A percentile compares a stretch with the other conserved stretches of the same genome.
phyloP scores from a whole-genome alignment of 495 filamentous ascomycete species.

The Xylaria flabelliformis region DNA sequence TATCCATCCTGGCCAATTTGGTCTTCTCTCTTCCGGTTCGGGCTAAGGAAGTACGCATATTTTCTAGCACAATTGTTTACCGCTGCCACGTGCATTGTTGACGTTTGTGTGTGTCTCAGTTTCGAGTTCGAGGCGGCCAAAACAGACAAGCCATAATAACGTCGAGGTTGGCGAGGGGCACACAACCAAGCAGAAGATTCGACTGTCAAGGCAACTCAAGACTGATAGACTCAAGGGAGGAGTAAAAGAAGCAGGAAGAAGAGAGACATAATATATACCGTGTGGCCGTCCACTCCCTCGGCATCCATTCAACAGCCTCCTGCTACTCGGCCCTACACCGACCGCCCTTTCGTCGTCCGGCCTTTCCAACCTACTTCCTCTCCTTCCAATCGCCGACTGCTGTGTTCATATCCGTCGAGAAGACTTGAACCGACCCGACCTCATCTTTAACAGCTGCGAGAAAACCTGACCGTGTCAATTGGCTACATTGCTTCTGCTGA shows the following conservation, averaged over 20 bases:
- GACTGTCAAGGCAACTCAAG: neutral
- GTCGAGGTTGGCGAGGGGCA: neutral
- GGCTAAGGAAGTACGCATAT: neutral
- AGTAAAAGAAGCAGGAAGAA: neutral
- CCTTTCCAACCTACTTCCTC: neutral
- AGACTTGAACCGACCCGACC: neutral
- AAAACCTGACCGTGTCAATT: neutral
- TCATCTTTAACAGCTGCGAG: neutral
- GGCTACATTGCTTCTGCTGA: neutral
- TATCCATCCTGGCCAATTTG: neutral
- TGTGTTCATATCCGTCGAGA: neutral
- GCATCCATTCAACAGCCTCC: neutral
- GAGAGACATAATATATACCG: neutral
- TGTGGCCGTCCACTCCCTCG: neutral
- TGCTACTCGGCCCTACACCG: neutral
- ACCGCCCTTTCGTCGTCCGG: conserved; percentile 10
- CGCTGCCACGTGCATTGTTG: conserved; percentile 15
- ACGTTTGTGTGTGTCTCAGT: conserved; percentile 3
- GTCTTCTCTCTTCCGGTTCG: neutral
- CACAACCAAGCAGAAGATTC: neutral
- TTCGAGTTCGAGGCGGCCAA: conserved; percentile 9
- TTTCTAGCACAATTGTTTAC: neutral
- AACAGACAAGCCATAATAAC: neutral
- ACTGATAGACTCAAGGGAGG: neutral
- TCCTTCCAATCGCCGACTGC: neutral